These are phyloP conservation scores for Paraphaeosphaeria sporulosa DNA, from an alignment of 2,329 filamentous ascomycete genomes.

Conservation along the genomic window DNA sequence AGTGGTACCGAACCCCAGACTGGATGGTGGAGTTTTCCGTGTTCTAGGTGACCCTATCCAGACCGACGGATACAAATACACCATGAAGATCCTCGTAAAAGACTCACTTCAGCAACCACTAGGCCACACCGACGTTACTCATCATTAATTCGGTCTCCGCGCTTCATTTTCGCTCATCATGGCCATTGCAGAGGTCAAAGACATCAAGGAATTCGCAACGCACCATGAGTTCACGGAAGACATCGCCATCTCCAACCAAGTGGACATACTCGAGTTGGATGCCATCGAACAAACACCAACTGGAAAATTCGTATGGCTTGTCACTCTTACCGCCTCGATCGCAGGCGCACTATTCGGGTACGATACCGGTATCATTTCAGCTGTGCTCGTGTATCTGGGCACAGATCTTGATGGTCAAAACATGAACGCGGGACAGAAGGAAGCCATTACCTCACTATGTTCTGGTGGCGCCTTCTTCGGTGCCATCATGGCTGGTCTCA, in stretches of 20 bases:
- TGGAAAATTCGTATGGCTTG: slow-evolving; percentile 13
- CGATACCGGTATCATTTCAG: slow-evolving; percentile 57
- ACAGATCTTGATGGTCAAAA: slow-evolving; percentile 48
- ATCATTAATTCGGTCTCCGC: too few relatives aligned
- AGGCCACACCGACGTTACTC: too few relatives aligned
- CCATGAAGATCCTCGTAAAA: too few relatives aligned
- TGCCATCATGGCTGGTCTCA: slow-evolving; percentile 39
- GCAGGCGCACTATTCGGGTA: slow-evolving; percentile 50
- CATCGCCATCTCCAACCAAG: slow-evolving; percentile 3
- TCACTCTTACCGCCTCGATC: slow-evolving; percentile 24
- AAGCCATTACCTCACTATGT: slow-evolving; percentile 61
- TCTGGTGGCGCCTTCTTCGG: slow-evolving; percentile 59
- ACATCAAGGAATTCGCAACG: too few relatives aligned
- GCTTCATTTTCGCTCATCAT: too few relatives aligned
- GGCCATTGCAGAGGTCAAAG: too few relatives aligned
- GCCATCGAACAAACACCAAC: slow-evolving; percentile 17
- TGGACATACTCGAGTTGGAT: slow-evolving; percentile 15
- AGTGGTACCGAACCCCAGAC: too few relatives aligned
- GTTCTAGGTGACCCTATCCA: too few relatives aligned
- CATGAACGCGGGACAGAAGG: slow-evolving; percentile 55
- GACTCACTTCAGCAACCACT: too few relatives aligned
- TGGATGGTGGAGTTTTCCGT: too few relatives aligned
- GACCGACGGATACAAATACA: too few relatives aligned
- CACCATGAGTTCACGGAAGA: too few relatives aligned
- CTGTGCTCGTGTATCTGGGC: slow-evolving; percentile 53